These are phyloP conservation scores for Macrophomina tecta DNA, from an alignment of 2,329 filamentous ascomycete genomes.

Conservation along the genomic window DNA sequence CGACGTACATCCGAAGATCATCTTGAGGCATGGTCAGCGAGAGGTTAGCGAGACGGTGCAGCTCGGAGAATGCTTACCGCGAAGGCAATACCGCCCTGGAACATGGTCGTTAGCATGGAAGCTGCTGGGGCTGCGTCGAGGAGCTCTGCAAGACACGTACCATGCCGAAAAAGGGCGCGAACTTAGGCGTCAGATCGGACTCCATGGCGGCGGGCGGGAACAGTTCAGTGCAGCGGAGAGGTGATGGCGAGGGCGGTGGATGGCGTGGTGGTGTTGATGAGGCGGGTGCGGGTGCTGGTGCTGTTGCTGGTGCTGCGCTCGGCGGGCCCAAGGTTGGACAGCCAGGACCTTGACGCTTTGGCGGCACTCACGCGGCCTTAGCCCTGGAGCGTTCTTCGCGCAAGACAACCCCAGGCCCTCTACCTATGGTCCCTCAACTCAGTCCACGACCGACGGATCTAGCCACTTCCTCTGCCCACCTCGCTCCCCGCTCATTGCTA, in stretches of 20 bases:
- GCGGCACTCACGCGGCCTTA: slow-evolving; percentile 26
- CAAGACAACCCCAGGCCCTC: slow-evolving; percentile 27
- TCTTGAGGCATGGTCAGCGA: slow-evolving; percentile 47
- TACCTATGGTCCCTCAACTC: slow-evolving; percentile 18
- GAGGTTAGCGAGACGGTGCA: slow-evolving; percentile 31
- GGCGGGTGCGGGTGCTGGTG: slow-evolving; percentile 3
- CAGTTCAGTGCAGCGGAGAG: not conserved
- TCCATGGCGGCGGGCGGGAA: slow-evolving; percentile 33
- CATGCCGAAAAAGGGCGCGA: slow-evolving; percentile 89
- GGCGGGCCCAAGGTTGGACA: slow-evolving; percentile 8
- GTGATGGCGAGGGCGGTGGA: slow-evolving; percentile 3
- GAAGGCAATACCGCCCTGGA: slow-evolving; percentile 75
- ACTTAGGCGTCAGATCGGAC: slow-evolving; percentile 72
- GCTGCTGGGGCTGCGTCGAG: not conserved
- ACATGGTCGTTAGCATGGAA: slow-evolving; percentile 41
- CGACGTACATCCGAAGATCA: slow-evolving; percentile 80
- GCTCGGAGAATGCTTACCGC: slow-evolving; percentile 55
- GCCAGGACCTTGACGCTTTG: slow-evolving; percentile 12
- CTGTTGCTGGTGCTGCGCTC: not conserved
- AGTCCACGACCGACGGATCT: slow-evolving; percentile 20
- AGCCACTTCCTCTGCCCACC: slow-evolving; percentile 1
- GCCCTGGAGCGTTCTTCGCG: slow-evolving; percentile 26
- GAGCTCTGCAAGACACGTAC: slow-evolving; percentile 57
- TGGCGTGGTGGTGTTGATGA: slow-evolving; percentile 16
- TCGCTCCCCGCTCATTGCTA: slow-evolving; percentile 12